Base-by-base conservation (phyloP, 2,329 filamentous ascomycete genomes). In the Colletotrichum musicola region DNA sequence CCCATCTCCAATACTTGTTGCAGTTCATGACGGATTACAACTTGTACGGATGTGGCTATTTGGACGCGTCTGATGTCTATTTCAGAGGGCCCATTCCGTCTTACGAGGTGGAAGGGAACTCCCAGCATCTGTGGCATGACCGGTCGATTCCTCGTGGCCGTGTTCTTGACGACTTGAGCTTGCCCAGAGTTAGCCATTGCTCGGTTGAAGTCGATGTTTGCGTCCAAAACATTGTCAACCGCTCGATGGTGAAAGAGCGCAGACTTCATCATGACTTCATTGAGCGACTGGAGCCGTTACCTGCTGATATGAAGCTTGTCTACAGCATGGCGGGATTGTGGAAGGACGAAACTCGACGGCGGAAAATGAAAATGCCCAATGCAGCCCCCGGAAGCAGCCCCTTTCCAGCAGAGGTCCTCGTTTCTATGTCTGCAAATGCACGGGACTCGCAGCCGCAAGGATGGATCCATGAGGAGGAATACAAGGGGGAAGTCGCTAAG, bases 11-110 rank as follows among this genome's bases (percentile, higher is more conserved):
- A 76, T 98, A 95, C 77, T 82, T 98, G 9, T 85, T 96, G 10
- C 97, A 99, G 80, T 99, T 97, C 88, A 98, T 99, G 96, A 92
- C 92, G 72, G 97, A 99, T 78, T 99, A 97, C 83, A 99, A 98
- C 77, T 84, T 99, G 72, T 98, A 97, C 78, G 97, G 97, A 6
- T 99, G 96, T 77, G 91, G 90, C 64, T 97, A 95, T 74, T 89
- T 98, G 72, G 88, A 95, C 67, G 92, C 90, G 57, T 84, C 84
- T 10, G 92, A 89, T 71, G 88, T 90, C 1, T 85, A 82, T 30
- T 98, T 97, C 76, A 89, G 96, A 62, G 84, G 85, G 2, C 94
- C 94, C 0, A 83, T 98, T 2, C 95, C 95, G 0, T 82, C 86
- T 9, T 89, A 88, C 74, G 83, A 90, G n/a, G 86, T 91, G 22